Conservation (phyloP, 1,284 basidiomycete genomes). For the Melampsora occidentalis region DNA sequence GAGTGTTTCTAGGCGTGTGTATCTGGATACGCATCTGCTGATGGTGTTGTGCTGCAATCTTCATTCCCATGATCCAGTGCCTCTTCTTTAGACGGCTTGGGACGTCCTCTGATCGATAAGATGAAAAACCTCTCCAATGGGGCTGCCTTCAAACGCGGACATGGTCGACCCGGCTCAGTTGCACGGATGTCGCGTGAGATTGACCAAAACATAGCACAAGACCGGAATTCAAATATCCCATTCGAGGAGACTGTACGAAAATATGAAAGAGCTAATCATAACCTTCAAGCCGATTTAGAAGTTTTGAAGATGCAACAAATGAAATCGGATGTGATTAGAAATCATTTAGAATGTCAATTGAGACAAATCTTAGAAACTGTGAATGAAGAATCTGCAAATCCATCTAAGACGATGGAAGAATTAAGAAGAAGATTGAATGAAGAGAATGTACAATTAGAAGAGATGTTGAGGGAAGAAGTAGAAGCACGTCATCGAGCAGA, state of each 20-base stretch:
- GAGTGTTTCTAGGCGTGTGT: slow-evolving; percentile 49
- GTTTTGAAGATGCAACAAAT: slow-evolving; percentile 68
- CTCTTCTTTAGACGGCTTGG: slow-evolving; percentile 40
- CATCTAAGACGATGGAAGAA: slow-evolving; percentile 64
- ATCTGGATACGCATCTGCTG: slow-evolving; percentile 51
- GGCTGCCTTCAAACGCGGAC: slow-evolving; percentile 44
- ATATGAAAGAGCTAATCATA: slow-evolving; percentile 39
- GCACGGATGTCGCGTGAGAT: slow-evolving; percentile 44
- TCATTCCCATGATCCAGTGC: slow-evolving; percentile 55
- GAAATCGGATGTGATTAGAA: slow-evolving; percentile 66
- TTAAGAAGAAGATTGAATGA: slow-evolving; percentile 62
- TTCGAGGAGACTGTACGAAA: slow-evolving; percentile 47
- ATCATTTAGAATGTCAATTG: slow-evolving; percentile 65
- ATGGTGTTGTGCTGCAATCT: slow-evolving; percentile 54
- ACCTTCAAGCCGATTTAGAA: slow-evolving; percentile 59
- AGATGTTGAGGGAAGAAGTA: slow-evolving; percentile 65
- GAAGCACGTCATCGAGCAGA: slow-evolving; percentile 45
- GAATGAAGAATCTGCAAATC: slow-evolving; percentile 63
- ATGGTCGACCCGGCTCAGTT: slow-evolving; percentile 52
- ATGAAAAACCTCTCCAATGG: slow-evolving; percentile 35
- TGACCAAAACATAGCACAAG: slow-evolving; percentile 47
- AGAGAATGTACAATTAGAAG: slow-evolving; percentile 63
- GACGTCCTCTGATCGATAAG: slow-evolving; percentile 32
- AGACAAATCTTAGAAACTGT: slow-evolving; percentile 64
- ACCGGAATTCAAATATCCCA: slow-evolving; percentile 50